A percentile compares a stretch with the other conserved stretches of the same genome.
phyloP scores from a whole-genome alignment of 2,329 filamentous ascomycete species.

The Aspergillus sp. region DNA sequence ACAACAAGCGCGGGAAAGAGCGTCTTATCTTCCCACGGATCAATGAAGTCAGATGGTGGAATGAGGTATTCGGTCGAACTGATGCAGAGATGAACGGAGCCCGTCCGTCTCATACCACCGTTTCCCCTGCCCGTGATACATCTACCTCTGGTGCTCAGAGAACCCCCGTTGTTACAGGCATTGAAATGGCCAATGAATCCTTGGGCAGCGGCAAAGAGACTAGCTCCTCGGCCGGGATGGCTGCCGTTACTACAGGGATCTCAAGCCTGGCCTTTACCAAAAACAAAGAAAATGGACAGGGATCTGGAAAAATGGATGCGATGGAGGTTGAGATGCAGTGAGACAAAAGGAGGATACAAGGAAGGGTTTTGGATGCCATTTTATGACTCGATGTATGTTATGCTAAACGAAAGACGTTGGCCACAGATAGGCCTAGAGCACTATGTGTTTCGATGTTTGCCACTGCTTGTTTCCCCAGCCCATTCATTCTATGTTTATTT shows the following conservation, averaged over 20 bases:
- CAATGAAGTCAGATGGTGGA: slow-evolving; percentile 88
- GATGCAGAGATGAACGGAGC: slow-evolving; percentile 89
- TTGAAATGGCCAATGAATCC: slow-evolving; percentile 55
- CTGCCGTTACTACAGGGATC: slow-evolving; percentile 42
- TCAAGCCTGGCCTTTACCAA: slow-evolving; percentile 40
- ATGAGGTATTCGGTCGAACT: slow-evolving; percentile 75
- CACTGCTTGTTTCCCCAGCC: no score
- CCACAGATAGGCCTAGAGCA: no score
- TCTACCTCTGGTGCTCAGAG: slow-evolving; percentile 18
- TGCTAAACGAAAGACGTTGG: no score
- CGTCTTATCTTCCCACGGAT: slow-evolving; percentile 75
- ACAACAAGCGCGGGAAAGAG: slow-evolving; percentile 73
- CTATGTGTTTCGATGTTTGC: no score
- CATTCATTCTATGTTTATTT: no score
- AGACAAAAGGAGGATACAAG: slow-evolving; percentile 4
- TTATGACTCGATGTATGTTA: neutral
- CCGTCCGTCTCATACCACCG: slow-evolving; percentile 48
- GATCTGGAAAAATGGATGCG: slow-evolving; percentile 21
- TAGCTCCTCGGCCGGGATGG: slow-evolving; percentile 29
- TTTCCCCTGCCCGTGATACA: slow-evolving; percentile 17
- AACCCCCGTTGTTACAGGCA: slow-evolving; percentile 54
- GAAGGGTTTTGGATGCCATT: neutral
- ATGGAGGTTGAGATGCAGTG: slow-evolving; percentile 51
- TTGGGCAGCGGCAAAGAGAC: slow-evolving; percentile 40
- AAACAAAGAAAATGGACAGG: slow-evolving; percentile 22